Evolutionary conservation across 129 eudicot genomes (phyloP).

Genomic region (Tagetes erecta): DNA sequence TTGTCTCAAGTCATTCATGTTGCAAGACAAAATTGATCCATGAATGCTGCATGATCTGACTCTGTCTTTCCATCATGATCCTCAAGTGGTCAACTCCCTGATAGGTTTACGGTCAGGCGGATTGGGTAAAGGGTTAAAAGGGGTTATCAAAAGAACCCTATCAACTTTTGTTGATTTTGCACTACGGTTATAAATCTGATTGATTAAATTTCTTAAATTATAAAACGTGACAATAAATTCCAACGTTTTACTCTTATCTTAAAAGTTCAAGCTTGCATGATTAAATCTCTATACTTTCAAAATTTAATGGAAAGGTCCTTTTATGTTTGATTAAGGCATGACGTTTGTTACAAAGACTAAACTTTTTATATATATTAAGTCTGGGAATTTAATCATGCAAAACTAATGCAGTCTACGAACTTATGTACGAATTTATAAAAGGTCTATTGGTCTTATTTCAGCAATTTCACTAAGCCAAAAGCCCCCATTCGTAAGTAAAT

Average conservation of each 20-base stretch:
- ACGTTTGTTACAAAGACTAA: neutral
- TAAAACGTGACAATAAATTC: neutral
- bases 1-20: constrained; percentile 1
- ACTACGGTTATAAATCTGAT: neutral
- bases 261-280: neutral
- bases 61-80: neutral
- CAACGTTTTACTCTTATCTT: neutral
- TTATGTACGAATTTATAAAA: neutral
- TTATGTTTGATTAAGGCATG: neutral
- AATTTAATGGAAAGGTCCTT: neutral
- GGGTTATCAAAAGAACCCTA: neutral
- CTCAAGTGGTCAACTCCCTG: neutral
- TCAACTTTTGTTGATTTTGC: neutral
- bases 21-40: neutral
- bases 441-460: neutral
- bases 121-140: neutral
- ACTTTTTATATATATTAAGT: neutral
- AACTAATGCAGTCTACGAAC: neutral
- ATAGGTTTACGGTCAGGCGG: neutral
- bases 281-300: neutral
- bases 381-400: neutral
- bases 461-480: neutral
- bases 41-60: neutral
- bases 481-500: neutral
- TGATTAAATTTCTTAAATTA: neutral